Conservation (phyloP, 2,329 filamentous ascomycete genomes). For the Tolypocladium pustulatum region DNA sequence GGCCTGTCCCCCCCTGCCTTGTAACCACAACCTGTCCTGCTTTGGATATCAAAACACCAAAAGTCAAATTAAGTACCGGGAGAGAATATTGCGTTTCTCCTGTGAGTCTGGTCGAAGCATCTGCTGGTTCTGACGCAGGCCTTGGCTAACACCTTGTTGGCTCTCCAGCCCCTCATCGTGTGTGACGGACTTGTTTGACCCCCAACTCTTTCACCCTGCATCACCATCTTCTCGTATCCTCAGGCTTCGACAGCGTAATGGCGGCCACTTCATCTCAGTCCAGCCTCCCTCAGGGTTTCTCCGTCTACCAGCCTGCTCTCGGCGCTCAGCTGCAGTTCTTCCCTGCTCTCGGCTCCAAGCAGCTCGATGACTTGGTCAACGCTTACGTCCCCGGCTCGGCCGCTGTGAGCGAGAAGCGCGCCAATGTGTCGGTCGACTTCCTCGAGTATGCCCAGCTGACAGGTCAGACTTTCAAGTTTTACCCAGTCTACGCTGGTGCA, state of each 20-base stretch:
- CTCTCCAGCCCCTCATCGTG: conserved; percentile 2
- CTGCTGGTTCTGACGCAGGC: neutral
- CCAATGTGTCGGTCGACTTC: conserved; percentile 48
- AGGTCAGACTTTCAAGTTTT: conserved; percentile 51
- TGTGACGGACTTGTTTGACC: neutral
- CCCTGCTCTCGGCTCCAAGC: conserved; percentile 50
- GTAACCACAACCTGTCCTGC: neutral
- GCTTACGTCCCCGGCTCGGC: conserved; percentile 43
- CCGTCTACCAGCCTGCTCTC: conserved; percentile 47
- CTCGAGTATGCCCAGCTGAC: conserved; percentile 41
- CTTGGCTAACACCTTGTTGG: neutral
- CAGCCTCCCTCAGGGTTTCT: conserved; percentile 37
- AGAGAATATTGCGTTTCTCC: neutral
- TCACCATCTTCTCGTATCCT: neutral
- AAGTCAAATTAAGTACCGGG: neutral
- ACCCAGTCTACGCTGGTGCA: conserved; percentile 33
- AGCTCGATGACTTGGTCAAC: conserved; percentile 51
- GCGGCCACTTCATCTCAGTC: conserved; percentile 9
- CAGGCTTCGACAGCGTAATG: conserved; percentile 12
- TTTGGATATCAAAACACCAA: neutral
- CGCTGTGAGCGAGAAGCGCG: conserved; percentile 48
- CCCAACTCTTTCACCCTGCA: neutral
- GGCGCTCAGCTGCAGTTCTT: conserved; percentile 53
- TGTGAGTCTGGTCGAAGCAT: neutral
- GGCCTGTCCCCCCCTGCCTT: neutral